Evolutionary conservation across 495 filamentous ascomycete species (phyloP), one percentile per base, ranked within the genome.

Genomic region (Barbatosphaeria neglecta): DNA sequence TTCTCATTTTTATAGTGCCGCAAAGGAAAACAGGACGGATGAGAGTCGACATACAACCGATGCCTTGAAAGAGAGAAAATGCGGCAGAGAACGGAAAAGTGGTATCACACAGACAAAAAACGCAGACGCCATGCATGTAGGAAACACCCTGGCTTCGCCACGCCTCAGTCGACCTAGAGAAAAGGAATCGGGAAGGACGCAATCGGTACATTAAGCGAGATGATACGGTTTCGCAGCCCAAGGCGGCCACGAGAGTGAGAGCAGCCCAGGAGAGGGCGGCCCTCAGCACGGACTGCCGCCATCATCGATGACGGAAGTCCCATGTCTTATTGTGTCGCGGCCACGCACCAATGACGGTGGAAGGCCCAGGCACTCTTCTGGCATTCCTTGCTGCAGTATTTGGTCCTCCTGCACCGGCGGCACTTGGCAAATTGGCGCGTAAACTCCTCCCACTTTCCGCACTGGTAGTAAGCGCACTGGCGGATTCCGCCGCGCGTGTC

Each of bases 371-470:
- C 92, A 52, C 87, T 89, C 72, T 98, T 97, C 65, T 98, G 92
- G 68, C 92, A 98, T 58, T 96, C 92, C 67, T 98, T 98, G 76
- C 88, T 95, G 81, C 92, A 98, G 69, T 98, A 98, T 62, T 98
- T 98, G 51, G 92, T 98, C 50, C 92, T 82, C 51, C 92, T 82
- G 68, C 92, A 98, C 41, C 92, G 82, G 37, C 92, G 83, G 67
- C 92, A 98, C 63, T 98, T 98, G 53, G 92, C 92, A 63, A 97
- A 98, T 60, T 97, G 90, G 37, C 92, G 78, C 45, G 90, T 87
- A 64, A 74, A 95, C 65, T 94, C 83, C 58, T 98, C 92, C 92
- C 92, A 97, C 63, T 90, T 92, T 44, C 92, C 92, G 59, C 92
- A 98, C 65, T 94, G 81, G 68, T 90, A 98, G 65, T 95, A 93